phyloP scores from a whole-genome alignment of 305 asterid species.

The Withania somnifera region DNA sequence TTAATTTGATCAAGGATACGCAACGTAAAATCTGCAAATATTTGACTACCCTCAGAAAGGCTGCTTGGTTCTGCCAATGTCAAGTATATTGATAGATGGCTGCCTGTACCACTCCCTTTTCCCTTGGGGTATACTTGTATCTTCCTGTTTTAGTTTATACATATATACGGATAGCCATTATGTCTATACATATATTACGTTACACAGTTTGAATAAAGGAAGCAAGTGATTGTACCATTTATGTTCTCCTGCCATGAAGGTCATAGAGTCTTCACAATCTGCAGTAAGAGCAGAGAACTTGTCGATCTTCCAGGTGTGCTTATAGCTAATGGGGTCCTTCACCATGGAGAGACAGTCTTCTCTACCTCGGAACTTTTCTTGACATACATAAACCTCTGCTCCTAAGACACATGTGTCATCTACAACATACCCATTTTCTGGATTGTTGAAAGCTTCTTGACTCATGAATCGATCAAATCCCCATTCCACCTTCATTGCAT shows the following conservation, averaged over 20 bases:
- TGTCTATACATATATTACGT: not conserved
- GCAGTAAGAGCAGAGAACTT: slow-evolving; percentile 23
- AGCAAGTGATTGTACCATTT: slow-evolving; percentile 23
- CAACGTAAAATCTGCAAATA: slow-evolving; percentile 41
- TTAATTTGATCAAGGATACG: slow-evolving; percentile 36
- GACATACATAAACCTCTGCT: slow-evolving; percentile 46
- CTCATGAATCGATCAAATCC: slow-evolving; percentile 51
- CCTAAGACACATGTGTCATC: slow-evolving; percentile 46
- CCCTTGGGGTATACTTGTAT: slow-evolving; percentile 45
- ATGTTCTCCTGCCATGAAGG: slow-evolving; percentile 30
- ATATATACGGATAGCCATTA: not conserved
- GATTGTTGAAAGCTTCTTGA: slow-evolving; percentile 28
- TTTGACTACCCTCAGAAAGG: slow-evolving; percentile 23
- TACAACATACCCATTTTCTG: slow-evolving; percentile 38
- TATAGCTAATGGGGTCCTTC: slow-evolving; percentile 36
- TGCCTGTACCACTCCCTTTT: slow-evolving; percentile 41
- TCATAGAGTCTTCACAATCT: slow-evolving; percentile 33
- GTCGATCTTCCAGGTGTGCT: slow-evolving; percentile 26
- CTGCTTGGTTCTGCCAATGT: slow-evolving; percentile 41
- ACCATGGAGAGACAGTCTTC: slow-evolving; percentile 46
- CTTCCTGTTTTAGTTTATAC: slow-evolving; percentile 33
- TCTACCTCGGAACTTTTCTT: slow-evolving; percentile 30
- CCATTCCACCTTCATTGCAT: slow-evolving; percentile 36
- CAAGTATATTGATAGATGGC: slow-evolving; percentile 33
- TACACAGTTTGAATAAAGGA: not conserved